phyloP scores from a whole-genome alignment of 1,284 basidiomycete genomes.

The Cystobasidium pallidum region DNA sequence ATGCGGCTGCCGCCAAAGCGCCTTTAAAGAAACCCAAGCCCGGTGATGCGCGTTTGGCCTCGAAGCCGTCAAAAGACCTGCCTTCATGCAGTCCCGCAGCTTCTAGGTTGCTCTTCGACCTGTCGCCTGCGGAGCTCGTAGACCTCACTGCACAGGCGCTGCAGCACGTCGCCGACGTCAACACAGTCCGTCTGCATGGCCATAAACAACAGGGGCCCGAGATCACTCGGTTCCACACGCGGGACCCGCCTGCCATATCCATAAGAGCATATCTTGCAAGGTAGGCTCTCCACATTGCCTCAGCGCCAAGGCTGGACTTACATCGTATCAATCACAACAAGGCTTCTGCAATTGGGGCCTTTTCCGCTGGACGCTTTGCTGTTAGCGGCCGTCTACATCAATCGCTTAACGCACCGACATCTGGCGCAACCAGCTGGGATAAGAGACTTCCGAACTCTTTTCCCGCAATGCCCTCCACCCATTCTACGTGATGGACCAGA shows the following conservation, averaged over 20 bases:
- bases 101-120: slow-evolving; percentile 15
- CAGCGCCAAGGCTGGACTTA: background rate
- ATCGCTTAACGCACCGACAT: slow-evolving; percentile 35
- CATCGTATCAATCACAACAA: background rate
- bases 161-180: background rate
- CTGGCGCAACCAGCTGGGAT: background rate
- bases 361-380: slow-evolving; percentile 37
- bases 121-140: slow-evolving; percentile 25
- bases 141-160: background rate
- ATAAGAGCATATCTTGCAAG: slow-evolving; percentile 25
- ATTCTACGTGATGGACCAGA: no score
- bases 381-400: slow-evolving; percentile 32
- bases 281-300: slow-evolving; percentile 1
- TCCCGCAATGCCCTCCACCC: background rate
- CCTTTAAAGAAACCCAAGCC: slow-evolving; percentile 10
- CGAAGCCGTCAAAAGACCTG: slow-evolving; percentile 11
- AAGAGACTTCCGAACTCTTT: background rate
- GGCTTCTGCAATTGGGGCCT: slow-evolving; percentile 32
- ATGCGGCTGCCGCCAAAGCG: background rate
- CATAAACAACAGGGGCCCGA: slow-evolving; percentile 17
- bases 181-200: slow-evolving; percentile 8
- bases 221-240: slow-evolving; percentile 39
- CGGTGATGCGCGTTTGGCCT: slow-evolving; percentile 11
- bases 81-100: slow-evolving; percentile 21
- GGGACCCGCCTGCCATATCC: slow-evolving; percentile 18